phyloP scores from a whole-genome alignment of 805 yeast genomes.

The Metschnikowia continentalis region DNA sequence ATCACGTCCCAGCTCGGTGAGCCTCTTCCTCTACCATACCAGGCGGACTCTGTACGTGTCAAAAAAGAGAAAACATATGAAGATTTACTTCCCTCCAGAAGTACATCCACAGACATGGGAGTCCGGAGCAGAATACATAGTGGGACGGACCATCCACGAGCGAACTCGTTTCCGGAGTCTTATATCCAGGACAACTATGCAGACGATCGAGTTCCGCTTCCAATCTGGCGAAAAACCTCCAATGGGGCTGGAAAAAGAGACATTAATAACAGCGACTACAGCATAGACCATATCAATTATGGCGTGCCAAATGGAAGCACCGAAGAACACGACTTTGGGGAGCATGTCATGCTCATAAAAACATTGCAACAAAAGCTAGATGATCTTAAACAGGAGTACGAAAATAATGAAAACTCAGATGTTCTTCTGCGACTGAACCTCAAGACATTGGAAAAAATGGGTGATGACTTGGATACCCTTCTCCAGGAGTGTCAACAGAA shows the following conservation, averaged over 20 bases:
- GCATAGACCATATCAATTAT: neutral
- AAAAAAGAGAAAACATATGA: conserved; percentile 6
- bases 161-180: conserved; percentile 1
- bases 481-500: conserved; percentile 11
- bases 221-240: conserved; percentile 12
- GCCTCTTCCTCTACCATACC: conserved; percentile 35
- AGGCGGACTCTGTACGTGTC: conserved; percentile 10
- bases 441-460: conserved; percentile 5
- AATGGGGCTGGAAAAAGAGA: neutral
- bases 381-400: conserved; percentile 6
- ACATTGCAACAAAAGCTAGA: conserved; percentile 10
- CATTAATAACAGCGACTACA: neutral
- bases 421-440: conserved; percentile 6
- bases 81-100: neutral
- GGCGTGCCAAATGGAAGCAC: neutral
- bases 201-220: conserved; percentile 7
- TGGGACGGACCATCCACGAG: conserved; percentile 5
- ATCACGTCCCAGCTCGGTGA: conserved; percentile 27
- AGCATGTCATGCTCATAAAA: conserved; percentile 6
- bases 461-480: conserved; percentile 6
- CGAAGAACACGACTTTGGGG: neutral
- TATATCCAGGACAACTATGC: neutral
- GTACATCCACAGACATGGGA: neutral
- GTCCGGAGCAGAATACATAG: neutral
- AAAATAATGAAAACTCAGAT: neutral